Evolutionary conservation across 2,329 filamentous ascomycete species (phyloP).

Genomic region (Byssoonygena ceratinophila): DNA sequence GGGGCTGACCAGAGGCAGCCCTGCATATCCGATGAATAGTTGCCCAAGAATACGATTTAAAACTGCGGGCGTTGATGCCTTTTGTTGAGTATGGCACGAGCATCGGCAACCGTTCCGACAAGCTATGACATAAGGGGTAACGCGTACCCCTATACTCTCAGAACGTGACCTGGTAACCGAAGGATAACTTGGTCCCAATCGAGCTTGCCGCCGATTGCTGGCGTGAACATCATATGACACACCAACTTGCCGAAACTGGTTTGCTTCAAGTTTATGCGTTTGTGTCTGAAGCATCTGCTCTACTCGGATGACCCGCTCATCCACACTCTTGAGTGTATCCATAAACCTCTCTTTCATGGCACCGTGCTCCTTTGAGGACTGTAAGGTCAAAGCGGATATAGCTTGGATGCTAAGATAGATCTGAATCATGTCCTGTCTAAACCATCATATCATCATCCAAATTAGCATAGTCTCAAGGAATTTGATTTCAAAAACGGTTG

Average conservation of each 20-base stretch:
- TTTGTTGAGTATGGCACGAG: conserved; percentile 19
- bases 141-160: conserved; percentile 11
- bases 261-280: conserved; percentile 19
- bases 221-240: conserved; percentile 16
- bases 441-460: background rate
- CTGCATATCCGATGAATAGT: conserved; percentile 24
- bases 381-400: conserved; percentile 20
- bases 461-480: background rate
- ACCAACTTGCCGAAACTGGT: conserved; percentile 21
- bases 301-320: conserved; percentile 23
- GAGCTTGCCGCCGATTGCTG: background rate
- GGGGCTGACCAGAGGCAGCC: conserved; percentile 21
- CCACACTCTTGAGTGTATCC: conserved; percentile 18
- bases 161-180: background rate
- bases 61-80: conserved; percentile 18
- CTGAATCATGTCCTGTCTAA: conserved; percentile 22
- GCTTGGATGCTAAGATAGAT: conserved; percentile 19
- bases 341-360: conserved; percentile 20
- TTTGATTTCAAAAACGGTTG: background rate
- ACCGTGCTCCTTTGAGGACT: conserved; percentile 19
- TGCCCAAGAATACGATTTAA: conserved; percentile 21
- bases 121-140: conserved; percentile 11
- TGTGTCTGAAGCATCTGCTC: conserved; percentile 22
- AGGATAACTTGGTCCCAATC: background rate
- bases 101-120: conserved; percentile 20